Evolutionary conservation across 2,329 filamentous ascomycete genomes (phyloP).

Genomic region (Diaporthe destruens): DNA sequence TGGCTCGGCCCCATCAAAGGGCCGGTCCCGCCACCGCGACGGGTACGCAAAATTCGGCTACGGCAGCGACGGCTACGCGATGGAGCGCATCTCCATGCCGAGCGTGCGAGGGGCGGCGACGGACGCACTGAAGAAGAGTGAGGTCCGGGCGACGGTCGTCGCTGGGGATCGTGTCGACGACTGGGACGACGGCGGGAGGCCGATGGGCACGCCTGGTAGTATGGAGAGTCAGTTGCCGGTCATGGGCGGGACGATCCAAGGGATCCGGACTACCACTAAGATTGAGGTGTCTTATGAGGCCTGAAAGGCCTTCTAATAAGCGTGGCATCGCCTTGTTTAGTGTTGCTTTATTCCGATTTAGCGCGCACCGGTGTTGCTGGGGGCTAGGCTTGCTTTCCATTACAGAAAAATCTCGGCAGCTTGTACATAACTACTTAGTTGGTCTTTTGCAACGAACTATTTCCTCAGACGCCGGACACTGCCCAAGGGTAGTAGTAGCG

Average conservation of each 20-base stretch:
- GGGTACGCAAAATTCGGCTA: constrained; percentile 16
- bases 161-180: neutral
- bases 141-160: neutral
- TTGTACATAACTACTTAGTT: neutral
- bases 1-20: constrained; percentile 28
- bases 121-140: neutral
- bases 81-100: neutral
- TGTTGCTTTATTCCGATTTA: neutral
- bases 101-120: neutral
- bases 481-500: neutral
- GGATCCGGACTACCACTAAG: constrained; percentile 26
- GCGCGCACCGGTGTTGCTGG: neutral
- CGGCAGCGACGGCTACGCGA: constrained; percentile 20
- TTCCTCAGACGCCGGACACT: neutral
- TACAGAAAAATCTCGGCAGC: neutral
- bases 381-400: neutral
- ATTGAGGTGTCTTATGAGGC: constrained; percentile 22
- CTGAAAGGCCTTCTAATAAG: constrained; percentile 6
- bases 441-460: neutral
- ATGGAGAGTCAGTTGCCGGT: constrained; percentile 24
- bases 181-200: neutral
- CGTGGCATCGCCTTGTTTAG: neutral
- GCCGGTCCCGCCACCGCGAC: neutral
- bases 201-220: neutral
- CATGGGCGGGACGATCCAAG: neutral